Conservation (phyloP, 805 yeast genomes). For the Saccharomycopsis capsularis region DNA sequence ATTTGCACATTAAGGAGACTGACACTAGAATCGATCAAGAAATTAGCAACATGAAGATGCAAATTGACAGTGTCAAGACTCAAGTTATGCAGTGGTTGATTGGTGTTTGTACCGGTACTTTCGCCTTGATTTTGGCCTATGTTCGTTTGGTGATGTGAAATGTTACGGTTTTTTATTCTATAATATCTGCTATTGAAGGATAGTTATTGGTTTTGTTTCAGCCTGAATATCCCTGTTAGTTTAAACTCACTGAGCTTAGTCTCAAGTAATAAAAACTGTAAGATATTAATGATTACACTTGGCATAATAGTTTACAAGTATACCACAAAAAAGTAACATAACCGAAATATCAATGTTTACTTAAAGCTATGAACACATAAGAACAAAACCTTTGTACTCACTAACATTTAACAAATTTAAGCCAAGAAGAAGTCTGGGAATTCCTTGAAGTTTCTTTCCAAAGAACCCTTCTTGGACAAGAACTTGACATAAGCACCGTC, state of each 20-base stretch:
- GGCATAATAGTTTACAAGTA: too few relatives aligned
- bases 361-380: too few relatives aligned
- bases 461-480: slow-evolving; percentile 93
- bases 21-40: slow-evolving; percentile 95
- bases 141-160: slow-evolving; percentile 69
- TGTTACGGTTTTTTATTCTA: too few relatives aligned
- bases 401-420: slow-evolving; percentile 26
- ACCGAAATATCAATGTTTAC: too few relatives aligned
- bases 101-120: slow-evolving; percentile 97
- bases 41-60: slow-evolving; percentile 88
- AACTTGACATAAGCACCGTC: slow-evolving; percentile 99
- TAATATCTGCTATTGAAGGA: too few relatives aligned
- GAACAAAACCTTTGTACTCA: too few relatives aligned
- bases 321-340: too few relatives aligned
- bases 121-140: slow-evolving; percentile 88
- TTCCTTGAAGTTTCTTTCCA: slow-evolving; percentile 82
- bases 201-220: too few relatives aligned
- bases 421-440: slow-evolving; percentile 80
- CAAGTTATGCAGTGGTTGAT: slow-evolving; percentile 98
- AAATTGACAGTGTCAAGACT: slow-evolving; percentile 89
- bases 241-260: too few relatives aligned
- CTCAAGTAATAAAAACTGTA: too few relatives aligned
- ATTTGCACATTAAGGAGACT: slow-evolving; percentile 87
- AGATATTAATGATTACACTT: too few relatives aligned
- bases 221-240: too few relatives aligned